Percentiles rank a stretch among this genome's conserved stretches.
Conservation (phyloP, 169 alveolate species). For the Plasmodium billcollinsi region DNA sequence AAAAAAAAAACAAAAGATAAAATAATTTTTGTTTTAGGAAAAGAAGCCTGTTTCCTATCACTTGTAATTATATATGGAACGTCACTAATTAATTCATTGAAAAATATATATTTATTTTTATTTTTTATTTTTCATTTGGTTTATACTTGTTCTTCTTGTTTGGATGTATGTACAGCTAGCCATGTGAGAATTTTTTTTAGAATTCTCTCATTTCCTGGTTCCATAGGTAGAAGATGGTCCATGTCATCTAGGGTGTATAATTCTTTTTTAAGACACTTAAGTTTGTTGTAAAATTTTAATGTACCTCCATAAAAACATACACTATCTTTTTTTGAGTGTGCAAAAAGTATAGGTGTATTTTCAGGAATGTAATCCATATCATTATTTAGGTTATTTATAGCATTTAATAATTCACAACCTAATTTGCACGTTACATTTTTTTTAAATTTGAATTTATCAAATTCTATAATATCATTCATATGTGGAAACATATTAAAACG, state of each 20-base stretch:
- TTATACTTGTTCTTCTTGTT: background rate
- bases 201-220: slow-evolving; percentile 48
- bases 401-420: slow-evolving; percentile 75
- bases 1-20: background rate
- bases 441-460: slow-evolving; percentile 70
- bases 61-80: no score
- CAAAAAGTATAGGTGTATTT: slow-evolving; percentile 77
- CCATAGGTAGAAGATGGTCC: slow-evolving; percentile 61
- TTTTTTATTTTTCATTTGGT: background rate
- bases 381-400: slow-evolving; percentile 76
- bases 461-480: slow-evolving; percentile 4
- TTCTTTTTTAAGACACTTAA: slow-evolving; percentile 19
- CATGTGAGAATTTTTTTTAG: slow-evolving; percentile 17
- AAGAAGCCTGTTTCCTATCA: no score
- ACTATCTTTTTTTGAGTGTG: slow-evolving; percentile 78
- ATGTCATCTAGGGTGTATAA: slow-evolving; percentile 19
- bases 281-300: slow-evolving; percentile 29
- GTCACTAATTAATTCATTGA: no score
- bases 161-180: background rate
- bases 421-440: slow-evolving; percentile 67
- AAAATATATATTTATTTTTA: background rate
- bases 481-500: slow-evolving; percentile 16
- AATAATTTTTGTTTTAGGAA: background rate
- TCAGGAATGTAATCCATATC: slow-evolving; percentile 71
- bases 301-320: slow-evolving; percentile 55